Evolutionary conservation across 352 stramenopile species (phyloP).

Genomic region (Peronosclerospora sorghi): DNA sequence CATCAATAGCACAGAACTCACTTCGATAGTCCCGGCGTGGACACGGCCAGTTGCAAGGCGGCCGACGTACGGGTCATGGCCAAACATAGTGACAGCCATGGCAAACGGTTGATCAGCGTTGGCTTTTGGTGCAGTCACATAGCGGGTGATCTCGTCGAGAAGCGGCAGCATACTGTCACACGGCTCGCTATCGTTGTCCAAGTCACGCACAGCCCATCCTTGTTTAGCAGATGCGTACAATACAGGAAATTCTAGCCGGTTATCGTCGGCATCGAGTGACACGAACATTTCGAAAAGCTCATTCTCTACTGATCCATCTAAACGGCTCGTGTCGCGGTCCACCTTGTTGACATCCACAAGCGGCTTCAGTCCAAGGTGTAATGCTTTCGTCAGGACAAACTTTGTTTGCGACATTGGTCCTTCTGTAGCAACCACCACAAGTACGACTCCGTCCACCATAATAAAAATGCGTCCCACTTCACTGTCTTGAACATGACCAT

Average conservation of each 20-base stretch:
- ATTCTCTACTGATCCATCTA: conserved; percentile 92
- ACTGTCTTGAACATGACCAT: too few relatives aligned
- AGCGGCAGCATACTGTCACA: conserved; percentile 89
- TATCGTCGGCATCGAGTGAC: conserved; percentile 85
- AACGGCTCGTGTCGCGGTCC: conserved; percentile 86
- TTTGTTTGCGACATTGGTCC: conserved; percentile 97
- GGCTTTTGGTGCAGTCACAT: conserved; percentile 85
- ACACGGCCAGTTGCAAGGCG: conserved; percentile 94
- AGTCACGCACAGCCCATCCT: conserved; percentile 90
- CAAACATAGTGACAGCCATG: conserved; percentile 93
- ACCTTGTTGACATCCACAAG: conserved; percentile 99
- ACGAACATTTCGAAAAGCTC: conserved; percentile 97
- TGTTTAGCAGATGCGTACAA: conserved; percentile 93
- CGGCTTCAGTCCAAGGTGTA: conserved; percentile 87
- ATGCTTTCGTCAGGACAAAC: conserved; percentile 95
- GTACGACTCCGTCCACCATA: conserved; percentile 95
- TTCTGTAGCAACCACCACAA: conserved; percentile 96
- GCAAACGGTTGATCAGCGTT: conserved; percentile 84
- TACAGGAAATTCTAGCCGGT: conserved; percentile 95
- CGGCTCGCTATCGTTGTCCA: conserved; percentile 55
- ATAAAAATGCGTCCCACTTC: conserved; percentile 96
- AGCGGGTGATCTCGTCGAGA: conserved; percentile 93
- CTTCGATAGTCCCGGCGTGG: conserved; percentile 84
- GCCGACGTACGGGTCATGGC: conserved; percentile 96
- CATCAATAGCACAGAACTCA: neutral